phyloP scores from a whole-genome alignment of 106 monocot species.

The Platanthera zijinensis region DNA sequence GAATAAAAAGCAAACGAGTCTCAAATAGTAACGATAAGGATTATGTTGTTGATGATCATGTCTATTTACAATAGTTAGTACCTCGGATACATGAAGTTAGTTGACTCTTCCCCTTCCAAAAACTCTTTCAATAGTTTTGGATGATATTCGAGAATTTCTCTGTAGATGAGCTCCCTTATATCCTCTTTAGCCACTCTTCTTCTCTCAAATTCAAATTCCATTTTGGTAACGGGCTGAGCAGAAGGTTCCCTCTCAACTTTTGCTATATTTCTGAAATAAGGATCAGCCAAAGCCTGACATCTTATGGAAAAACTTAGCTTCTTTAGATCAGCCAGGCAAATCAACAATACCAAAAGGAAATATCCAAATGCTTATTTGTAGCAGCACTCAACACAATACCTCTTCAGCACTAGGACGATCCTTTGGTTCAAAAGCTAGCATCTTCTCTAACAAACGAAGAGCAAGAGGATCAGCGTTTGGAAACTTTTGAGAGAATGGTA shows the following conservation, averaged over 20 bases:
- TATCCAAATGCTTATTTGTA: neutral
- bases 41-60: too few relatives aligned
- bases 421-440: conserved; percentile 89
- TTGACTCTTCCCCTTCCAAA: conserved; percentile 62
- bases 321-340: conserved; percentile 15
- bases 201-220: conserved; percentile 95
- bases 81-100: conserved; percentile 89
- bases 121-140: conserved; percentile 76
- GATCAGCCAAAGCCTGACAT: conserved; percentile 82
- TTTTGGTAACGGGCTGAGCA: conserved; percentile 68
- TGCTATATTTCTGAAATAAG: conserved; percentile 81
- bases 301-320: conserved; percentile 24
- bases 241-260: conserved; percentile 90
- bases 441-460: conserved; percentile 73
- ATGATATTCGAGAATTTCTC: conserved; percentile 90
- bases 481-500: conserved; percentile 78
- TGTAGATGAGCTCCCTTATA: conserved; percentile 84
- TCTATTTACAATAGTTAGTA: conserved; percentile 15
- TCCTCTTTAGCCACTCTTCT: conserved; percentile 78
- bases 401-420: conserved; percentile 88
- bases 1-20: too few relatives aligned
- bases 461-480: conserved; percentile 91
- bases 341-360: neutral
- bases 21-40: too few relatives aligned
- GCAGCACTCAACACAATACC: conserved; percentile 33